These are phyloP conservation scores for Huntiella abstrusa DNA, from an alignment of 2,329 filamentous ascomycete species.

Conservation along the genomic window DNA sequence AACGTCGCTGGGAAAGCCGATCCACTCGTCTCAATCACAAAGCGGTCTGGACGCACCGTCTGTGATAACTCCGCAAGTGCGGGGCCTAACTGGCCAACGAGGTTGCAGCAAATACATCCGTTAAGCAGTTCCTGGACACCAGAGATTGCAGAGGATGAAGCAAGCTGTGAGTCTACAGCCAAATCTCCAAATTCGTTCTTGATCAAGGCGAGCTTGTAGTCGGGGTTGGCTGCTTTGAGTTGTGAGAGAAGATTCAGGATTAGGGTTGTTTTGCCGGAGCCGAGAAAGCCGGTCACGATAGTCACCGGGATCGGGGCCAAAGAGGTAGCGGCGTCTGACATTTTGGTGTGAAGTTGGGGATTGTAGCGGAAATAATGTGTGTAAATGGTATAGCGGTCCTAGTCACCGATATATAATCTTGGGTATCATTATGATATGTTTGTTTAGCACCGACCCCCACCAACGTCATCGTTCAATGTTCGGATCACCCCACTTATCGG, in stretches of 20 bases:
- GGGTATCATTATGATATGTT: too few species aligned
- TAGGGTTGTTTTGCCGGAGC: constrained; percentile 88
- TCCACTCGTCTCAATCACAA: constrained; percentile 86
- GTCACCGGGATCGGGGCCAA: constrained; percentile 59
- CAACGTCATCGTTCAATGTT: too few species aligned
- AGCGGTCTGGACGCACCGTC: constrained; percentile 47
- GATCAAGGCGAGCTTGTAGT: constrained; percentile 77
- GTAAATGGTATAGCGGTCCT: too few species aligned
- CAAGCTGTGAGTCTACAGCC: constrained; percentile 82
- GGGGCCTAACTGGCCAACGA: constrained; percentile 73
- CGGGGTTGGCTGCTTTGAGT: constrained; percentile 49
- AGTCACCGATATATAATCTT: too few species aligned
- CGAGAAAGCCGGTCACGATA: constrained; percentile 89
- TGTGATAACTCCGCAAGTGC: constrained; percentile 57
- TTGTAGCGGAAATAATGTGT: too few species aligned
- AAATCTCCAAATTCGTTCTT: constrained; percentile 98
- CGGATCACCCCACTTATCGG: too few species aligned
- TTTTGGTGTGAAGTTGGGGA: background rate
- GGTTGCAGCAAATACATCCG: constrained; percentile 97
- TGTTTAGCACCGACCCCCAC: too few species aligned
- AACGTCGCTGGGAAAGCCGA: constrained; percentile 76
- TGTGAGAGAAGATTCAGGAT: constrained; percentile 89
- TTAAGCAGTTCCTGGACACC: constrained; percentile 87
- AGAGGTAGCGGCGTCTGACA: background rate
- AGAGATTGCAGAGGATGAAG: constrained; percentile 61